Conservation (phyloP, 192 early-diverging fungal genomes). For the Entophlyctis helioformis region DNA sequence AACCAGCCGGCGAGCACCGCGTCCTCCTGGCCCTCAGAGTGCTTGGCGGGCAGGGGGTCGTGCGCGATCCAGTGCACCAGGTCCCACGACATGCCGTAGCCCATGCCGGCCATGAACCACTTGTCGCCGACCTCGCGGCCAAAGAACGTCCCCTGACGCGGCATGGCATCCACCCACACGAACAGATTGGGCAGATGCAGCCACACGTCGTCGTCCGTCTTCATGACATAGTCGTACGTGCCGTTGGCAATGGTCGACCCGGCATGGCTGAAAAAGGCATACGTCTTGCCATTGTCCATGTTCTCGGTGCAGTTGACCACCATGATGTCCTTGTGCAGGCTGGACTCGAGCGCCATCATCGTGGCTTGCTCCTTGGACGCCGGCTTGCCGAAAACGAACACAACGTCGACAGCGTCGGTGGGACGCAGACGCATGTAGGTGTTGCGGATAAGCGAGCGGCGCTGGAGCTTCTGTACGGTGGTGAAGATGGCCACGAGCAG, state of each 20-base stretch:
- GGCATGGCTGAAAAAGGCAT: conserved; percentile 6
- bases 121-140: conserved; percentile 6
- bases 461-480: conserved; percentile 9
- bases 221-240: conserved; percentile 17
- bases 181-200: conserved; percentile 20
- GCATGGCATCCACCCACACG: background rate
- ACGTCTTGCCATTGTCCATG: conserved; percentile 21
- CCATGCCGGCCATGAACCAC: conserved; percentile 17
- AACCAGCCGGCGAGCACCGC: conserved; percentile 8
- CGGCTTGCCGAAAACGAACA: conserved; percentile 10
- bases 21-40: conserved; percentile 15
- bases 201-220: conserved; percentile 18
- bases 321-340: conserved; percentile 9
- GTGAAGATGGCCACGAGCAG: conserved; percentile 13
- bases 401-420: conserved; percentile 6
- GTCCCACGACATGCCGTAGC: conserved; percentile 19
- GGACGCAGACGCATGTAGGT: conserved; percentile 16
- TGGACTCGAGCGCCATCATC: conserved; percentile 4
- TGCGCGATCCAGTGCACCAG: conserved; percentile 6
- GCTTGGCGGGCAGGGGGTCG: conserved; percentile 1
- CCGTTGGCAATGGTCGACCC: background rate
- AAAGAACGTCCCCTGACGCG: conserved; percentile 7
- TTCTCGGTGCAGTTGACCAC: conserved; percentile 13
- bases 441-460: conserved; percentile 9
- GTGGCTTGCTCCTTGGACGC: background rate